Base-by-base conservation (phyloP, 495 filamentous ascomycete genomes). In the Corynascus novoguineensis region DNA sequence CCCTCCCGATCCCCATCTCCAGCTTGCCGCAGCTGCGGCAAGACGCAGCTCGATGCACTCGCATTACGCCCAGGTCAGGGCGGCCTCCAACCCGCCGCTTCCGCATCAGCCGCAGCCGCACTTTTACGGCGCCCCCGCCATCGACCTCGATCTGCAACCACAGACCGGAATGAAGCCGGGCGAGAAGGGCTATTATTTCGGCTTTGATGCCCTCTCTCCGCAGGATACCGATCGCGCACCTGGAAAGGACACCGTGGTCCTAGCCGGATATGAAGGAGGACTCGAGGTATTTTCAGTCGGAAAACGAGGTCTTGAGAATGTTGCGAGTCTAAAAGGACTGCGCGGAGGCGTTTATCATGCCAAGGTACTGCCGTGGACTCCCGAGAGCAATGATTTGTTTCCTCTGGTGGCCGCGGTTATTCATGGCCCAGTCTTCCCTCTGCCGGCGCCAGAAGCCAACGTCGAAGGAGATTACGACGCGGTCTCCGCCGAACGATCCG, bases 21-120 rank as follows among this genome's bases (percentile, higher is more conserved):
- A 73, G n/a, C 66, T 73, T 12, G 49, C 73, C 11, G 71, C 73
- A 7, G 65, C 77, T 15, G 73, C 73, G 7, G 73, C 68, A 17
- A 66, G 80, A 42, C 73, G 83, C 60, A 78, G 80, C 53, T 84
- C 81, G 19, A 81, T 85, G 78, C 81, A 83, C 58, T 83, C 82
- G 4, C 80, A 79, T 22, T 76, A 74, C 51, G 69, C 74, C 11
- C 67, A 74, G 12, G 69, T 68, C 8, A 71, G 75, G 29, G 67
- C 72, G 41, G 68, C 65, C 15, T 71, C 73, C 17, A 78, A 84
- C 52, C 84, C 84, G n/a, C 88, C 89, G 31, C 81, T 86, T 19
- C 90, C 90, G 7, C 90, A 95, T 71, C 81, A 89, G 50, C 84
- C 86, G 0, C 91, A 95, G 70, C 75, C 89, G 9, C 86, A 91